Evolutionary conservation across 345 rosid species (phyloP).

Genomic region (Citrus glauca): DNA sequence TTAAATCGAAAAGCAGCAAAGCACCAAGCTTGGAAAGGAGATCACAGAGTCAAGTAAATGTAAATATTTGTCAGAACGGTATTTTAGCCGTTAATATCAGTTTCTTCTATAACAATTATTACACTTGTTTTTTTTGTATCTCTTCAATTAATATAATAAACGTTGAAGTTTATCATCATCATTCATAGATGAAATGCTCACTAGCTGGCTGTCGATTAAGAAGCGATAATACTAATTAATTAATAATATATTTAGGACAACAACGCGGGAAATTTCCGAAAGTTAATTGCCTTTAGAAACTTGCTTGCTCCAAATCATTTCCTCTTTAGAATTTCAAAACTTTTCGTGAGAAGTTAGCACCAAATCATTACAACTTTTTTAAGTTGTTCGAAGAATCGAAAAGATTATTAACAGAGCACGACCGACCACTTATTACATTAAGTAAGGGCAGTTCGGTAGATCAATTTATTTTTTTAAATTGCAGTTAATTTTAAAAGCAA

Average conservation of each 20-base stretch:
- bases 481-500: too few relatives aligned
- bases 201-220: slow-evolving; percentile 8
- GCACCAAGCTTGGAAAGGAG: neutral
- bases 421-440: too few relatives aligned
- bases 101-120: neutral
- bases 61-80: too few relatives aligned
- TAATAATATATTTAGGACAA: neutral
- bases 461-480: too few relatives aligned
- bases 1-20: neutral
- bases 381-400: too few relatives aligned
- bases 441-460: too few relatives aligned
- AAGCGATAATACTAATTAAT: neutral
- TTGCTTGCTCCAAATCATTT: slow-evolving; percentile 7
- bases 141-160: neutral
- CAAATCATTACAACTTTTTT: neutral
- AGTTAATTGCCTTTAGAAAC: neutral
- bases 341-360: neutral
- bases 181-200: neutral
- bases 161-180: slow-evolving; percentile 1
- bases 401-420: too few relatives aligned
- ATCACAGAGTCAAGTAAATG: neutral
- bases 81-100: too few relatives aligned
- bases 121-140: neutral
- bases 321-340: neutral
- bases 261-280: neutral